Evolutionary conservation across 2,329 filamentous ascomycete genomes (phyloP).

Genomic region (Fusarium sp.): DNA sequence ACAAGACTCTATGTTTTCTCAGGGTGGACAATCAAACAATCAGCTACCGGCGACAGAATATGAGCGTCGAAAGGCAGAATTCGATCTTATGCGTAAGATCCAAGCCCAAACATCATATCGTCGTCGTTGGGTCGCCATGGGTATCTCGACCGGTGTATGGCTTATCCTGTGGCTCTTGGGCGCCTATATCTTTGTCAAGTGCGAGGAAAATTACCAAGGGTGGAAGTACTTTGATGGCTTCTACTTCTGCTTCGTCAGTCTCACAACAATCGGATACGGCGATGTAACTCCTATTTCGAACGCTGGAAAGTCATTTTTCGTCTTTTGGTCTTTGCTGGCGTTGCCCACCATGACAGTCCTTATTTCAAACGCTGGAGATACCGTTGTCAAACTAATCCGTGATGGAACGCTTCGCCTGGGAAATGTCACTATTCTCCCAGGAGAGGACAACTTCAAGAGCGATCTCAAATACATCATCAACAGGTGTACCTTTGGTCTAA

Average conservation of each 20-base stretch:
- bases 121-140: constrained; percentile 78
- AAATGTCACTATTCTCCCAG: constrained; percentile 68
- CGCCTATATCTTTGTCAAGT: constrained; percentile 73
- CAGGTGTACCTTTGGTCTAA: constrained; percentile 53
- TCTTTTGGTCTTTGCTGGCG: constrained; percentile 90
- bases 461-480: constrained; percentile 56
- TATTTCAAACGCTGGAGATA: constrained; percentile 85
- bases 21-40: background rate
- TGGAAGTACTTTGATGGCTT: constrained; percentile 83
- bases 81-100: constrained; percentile 83
- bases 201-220: constrained; percentile 61
- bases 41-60: constrained; percentile 53
- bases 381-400: constrained; percentile 72
- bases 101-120: constrained; percentile 71
- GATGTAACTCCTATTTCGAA: constrained; percentile 81
- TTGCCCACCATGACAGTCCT: constrained; percentile 89
- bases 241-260: constrained; percentile 86
- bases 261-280: constrained; percentile 89
- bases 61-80: constrained; percentile 74
- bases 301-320: constrained; percentile 83
- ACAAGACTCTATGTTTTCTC: constrained; percentile 17
- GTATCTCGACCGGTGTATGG: constrained; percentile 74
- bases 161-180: constrained; percentile 82
- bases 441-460: constrained; percentile 58
- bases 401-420: constrained; percentile 66